phyloP scores from a whole-genome alignment of 2,329 filamentous ascomycete species.

The Cercospora sp. region DNA sequence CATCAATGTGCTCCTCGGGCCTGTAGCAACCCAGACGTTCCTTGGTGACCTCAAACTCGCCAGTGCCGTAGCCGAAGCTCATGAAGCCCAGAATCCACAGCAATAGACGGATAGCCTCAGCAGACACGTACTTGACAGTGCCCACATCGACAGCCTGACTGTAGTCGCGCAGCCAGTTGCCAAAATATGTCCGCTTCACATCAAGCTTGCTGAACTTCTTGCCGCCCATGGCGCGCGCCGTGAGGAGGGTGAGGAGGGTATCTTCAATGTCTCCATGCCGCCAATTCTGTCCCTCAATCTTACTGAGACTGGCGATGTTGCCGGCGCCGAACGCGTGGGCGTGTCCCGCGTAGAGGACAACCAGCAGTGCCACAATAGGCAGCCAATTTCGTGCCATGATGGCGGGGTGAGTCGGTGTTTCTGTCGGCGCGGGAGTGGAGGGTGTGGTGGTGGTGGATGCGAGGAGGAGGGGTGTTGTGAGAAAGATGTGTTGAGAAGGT shows the following conservation, averaged over 20 bases:
- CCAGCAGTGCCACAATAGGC: slow-evolving; percentile 25
- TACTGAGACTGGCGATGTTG: slow-evolving; percentile 87
- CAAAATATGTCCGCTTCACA: slow-evolving; percentile 87
- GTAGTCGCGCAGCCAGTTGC: slow-evolving; percentile 93
- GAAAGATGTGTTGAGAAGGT: not conserved
- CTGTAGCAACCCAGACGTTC: slow-evolving; percentile 79
- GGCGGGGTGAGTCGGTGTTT: slow-evolving; percentile 2
- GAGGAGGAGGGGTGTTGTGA: not conserved
- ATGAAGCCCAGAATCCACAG: slow-evolving; percentile 89
- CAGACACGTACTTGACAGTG: slow-evolving; percentile 85
- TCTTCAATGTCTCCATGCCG: slow-evolving; percentile 57
- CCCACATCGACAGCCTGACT: slow-evolving; percentile 92
- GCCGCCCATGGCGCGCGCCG: slow-evolving; percentile 61
- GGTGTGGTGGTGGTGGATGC: not conserved
- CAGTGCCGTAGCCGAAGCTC: slow-evolving; percentile 79
- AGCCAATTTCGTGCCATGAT: slow-evolving; percentile 30
- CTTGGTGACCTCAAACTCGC: slow-evolving; percentile 81
- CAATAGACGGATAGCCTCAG: slow-evolving; percentile 85
- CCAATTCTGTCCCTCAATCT: slow-evolving; percentile 52
- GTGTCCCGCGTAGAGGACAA: slow-evolving; percentile 31
- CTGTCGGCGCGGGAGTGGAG: not conserved
- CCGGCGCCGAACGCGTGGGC: slow-evolving; percentile 48
- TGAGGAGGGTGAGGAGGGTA: slow-evolving; percentile 54
- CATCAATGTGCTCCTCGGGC: slow-evolving; percentile 42
- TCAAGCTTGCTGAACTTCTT: slow-evolving; percentile 86